Conservation (phyloP, 1,284 basidiomycete species). For the Athelia psychrophila region DNA sequence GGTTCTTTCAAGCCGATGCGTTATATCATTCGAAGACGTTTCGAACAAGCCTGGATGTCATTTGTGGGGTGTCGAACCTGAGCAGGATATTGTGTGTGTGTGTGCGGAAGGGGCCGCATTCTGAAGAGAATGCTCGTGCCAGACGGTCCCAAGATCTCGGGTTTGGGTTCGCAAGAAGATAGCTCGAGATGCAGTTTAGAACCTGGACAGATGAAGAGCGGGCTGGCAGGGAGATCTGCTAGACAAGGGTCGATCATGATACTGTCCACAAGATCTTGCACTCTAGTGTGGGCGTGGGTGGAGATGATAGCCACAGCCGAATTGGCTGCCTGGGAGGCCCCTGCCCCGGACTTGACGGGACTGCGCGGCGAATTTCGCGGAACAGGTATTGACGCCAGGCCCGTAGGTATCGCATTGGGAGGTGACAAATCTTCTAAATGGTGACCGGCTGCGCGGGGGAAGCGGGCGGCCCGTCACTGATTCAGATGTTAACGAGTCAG, state of each 20-base stretch:
- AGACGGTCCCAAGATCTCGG: too few species aligned
- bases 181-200: too few species aligned
- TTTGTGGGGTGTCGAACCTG: too few species aligned
- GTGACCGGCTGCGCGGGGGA: slow-evolving; percentile 24
- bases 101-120: too few species aligned
- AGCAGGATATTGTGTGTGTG: too few species aligned
- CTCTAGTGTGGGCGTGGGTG: slow-evolving; percentile 43
- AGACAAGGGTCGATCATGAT: slow-evolving; percentile 30
- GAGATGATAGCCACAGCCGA: slow-evolving; percentile 5
- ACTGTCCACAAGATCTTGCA: slow-evolving; percentile 59
- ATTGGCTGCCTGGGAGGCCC: slow-evolving; percentile 8
- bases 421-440: slow-evolving; percentile 1
- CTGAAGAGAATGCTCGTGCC: too few species aligned
- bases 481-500: slow-evolving; percentile 6
- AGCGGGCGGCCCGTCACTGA: slow-evolving; percentile 6
- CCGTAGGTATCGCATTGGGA: slow-evolving; percentile 4
- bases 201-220: too few species aligned
- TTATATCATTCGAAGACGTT: too few species aligned
- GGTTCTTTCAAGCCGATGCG: too few species aligned
- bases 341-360: slow-evolving; percentile 14
- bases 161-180: too few species aligned
- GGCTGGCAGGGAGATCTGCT: too few species aligned
- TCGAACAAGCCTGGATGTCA: too few species aligned
- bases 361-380: slow-evolving; percentile 2
- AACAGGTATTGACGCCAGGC: not conserved